phyloP scores from a whole-genome alignment of 192 early-diverging fungal species.

The Oehlia diaphana region DNA sequence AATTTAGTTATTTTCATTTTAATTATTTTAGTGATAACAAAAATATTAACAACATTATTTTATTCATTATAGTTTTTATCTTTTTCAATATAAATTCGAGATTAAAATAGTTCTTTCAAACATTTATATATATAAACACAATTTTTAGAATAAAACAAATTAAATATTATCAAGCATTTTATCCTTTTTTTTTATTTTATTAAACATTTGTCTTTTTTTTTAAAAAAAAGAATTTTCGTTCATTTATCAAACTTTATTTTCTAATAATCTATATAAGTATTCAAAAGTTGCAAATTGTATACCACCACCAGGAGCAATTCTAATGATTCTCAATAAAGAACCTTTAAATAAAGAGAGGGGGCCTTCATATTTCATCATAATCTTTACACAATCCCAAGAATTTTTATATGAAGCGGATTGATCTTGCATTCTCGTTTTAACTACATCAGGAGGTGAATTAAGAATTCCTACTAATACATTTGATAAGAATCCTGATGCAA shows the following conservation, averaged over 20 bases:
- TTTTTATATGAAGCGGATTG: constrained; percentile 32
- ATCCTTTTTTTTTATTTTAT: background rate
- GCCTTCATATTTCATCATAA: constrained; percentile 42
- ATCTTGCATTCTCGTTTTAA: constrained; percentile 51
- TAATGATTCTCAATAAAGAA: constrained; percentile 39
- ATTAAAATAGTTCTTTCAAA: too few relatives aligned
- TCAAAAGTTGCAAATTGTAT: constrained; percentile 21
- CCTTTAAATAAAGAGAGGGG: constrained; percentile 42
- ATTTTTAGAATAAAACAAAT: too few relatives aligned
- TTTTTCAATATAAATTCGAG: too few relatives aligned
- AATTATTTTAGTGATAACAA: too few relatives aligned
- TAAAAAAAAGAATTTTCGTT: background rate
- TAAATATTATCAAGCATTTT: too few relatives aligned
- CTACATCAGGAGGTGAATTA: constrained; percentile 47
- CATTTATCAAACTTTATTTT: background rate
- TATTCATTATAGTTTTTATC: too few relatives aligned
- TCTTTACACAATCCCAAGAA: constrained; percentile 37
- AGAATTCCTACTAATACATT: constrained; percentile 43
- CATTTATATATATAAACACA: too few relatives aligned
- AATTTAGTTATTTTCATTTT: too few relatives aligned
- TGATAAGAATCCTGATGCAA: constrained; percentile 43
- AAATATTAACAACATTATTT: too few relatives aligned
- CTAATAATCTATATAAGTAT: constrained; percentile 8
- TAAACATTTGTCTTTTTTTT: too few relatives aligned
- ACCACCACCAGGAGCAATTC: constrained; percentile 38